Conservation (phyloP, 1,284 basidiomycete genomes). For the Apiotrichum montevideense region DNA sequence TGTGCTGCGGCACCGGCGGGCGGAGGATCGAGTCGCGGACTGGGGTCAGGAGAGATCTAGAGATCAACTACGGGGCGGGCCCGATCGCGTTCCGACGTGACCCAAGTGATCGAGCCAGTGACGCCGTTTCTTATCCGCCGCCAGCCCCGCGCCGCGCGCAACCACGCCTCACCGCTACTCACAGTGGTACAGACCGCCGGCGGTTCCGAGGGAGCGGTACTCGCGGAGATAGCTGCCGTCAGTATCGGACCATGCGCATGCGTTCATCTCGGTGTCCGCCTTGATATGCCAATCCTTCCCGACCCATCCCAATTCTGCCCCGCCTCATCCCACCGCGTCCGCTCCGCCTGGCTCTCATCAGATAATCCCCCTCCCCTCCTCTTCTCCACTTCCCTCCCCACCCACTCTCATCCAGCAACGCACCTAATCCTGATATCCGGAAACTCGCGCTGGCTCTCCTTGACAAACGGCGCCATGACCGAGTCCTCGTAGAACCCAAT, state of each 20-base stretch:
- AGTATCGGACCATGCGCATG: background rate
- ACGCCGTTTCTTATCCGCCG: background rate
- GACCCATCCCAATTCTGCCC: no score
- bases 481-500: conserved; percentile 53
- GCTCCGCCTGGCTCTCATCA: no score
- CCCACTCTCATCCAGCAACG: conserved; percentile 1
- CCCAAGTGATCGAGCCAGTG: no score
- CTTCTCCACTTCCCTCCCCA: no score
- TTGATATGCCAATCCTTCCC: no score
- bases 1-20: conserved; percentile 46
- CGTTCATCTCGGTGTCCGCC: no score
- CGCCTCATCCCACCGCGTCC: no score
- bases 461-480: conserved; percentile 49
- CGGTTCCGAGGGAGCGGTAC: conserved; percentile 51
- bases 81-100: no score
- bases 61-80: background rate
- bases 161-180: conserved; percentile 9
- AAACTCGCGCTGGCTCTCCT: conserved; percentile 50
- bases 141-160: background rate
- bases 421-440: conserved; percentile 49
- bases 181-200: conserved; percentile 48
- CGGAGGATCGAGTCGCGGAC: conserved; percentile 52
- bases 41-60: conserved; percentile 14
- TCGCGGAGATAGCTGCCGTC: conserved; percentile 50
- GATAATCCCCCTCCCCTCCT: no score